phyloP scores from a whole-genome alignment of 768 basidiomycete genomes.

The Termitomyces sp. region DNA sequence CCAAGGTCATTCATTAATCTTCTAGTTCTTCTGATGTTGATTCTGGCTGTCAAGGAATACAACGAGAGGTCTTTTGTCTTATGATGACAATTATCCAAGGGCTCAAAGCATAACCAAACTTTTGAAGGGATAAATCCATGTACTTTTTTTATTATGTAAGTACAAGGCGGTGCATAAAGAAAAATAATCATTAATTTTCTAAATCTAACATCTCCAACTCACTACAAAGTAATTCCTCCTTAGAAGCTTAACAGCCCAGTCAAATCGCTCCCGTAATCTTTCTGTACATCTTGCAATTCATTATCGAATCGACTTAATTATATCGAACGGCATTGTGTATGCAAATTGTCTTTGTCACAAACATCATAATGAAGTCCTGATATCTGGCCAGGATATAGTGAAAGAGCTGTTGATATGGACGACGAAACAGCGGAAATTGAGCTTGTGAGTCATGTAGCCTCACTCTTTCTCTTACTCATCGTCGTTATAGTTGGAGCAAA shows the following conservation, averaged over 20 bases:
- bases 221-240: not conserved
- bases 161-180: not conserved
- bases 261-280: too few species aligned
- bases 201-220: too few species aligned
- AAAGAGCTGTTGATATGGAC: constrained; percentile 29
- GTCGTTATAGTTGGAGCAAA: constrained; percentile 69
- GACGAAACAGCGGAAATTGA: constrained; percentile 75
- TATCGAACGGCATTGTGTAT: not conserved
- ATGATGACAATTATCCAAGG: not conserved
- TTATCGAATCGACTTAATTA: not conserved
- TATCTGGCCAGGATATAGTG: not conserved
- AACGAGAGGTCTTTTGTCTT: not conserved
- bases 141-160: too few species aligned
- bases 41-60: not conserved
- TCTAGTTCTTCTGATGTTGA: not conserved
- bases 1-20: not conserved
- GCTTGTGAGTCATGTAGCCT: constrained; percentile 34
- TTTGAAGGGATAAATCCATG: too few species aligned
- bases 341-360: not conserved
- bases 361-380: not conserved
- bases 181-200: not conserved
- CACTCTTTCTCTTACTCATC: not conserved
- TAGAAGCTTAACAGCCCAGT: not conserved
- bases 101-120: not conserved
- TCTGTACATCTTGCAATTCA: not conserved